Evolutionary conservation across 2,329 filamentous ascomycete species (phyloP).

Genomic region (Cordyceps cicadae): DNA sequence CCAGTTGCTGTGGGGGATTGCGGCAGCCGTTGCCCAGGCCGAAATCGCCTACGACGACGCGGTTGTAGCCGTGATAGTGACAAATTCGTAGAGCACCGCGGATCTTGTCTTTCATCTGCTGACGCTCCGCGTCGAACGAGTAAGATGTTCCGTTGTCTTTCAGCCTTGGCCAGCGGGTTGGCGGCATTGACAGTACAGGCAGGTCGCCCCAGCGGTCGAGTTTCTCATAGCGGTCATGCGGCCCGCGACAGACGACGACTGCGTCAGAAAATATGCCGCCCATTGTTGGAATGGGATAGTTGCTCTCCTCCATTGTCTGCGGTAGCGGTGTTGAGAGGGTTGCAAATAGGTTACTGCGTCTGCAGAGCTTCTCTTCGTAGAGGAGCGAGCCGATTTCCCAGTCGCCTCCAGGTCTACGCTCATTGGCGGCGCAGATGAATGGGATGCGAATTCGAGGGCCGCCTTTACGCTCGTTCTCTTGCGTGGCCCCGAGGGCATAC

Average conservation of each 20-base stretch:
- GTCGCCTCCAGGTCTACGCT: conserved; percentile 68
- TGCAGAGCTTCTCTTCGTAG: conserved; percentile 59
- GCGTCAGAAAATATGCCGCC: conserved; percentile 63
- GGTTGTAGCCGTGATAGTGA: conserved; percentile 47
- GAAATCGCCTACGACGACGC: conserved; percentile 56
- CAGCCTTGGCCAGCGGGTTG: conserved; percentile 65
- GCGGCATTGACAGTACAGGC: conserved; percentile 66
- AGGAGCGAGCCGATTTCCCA: conserved; percentile 57
- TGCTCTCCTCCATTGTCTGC: conserved; percentile 34
- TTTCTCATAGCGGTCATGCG: conserved; percentile 55
- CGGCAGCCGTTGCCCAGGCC: conserved; percentile 55
- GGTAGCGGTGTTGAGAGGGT: conserved; percentile 55
- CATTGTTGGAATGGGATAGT: conserved; percentile 64
- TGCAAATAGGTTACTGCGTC: conserved; percentile 64
- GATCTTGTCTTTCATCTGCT: conserved; percentile 66
- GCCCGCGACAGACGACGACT: conserved; percentile 66
- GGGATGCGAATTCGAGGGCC: conserved; percentile 40
- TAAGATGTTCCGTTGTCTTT: conserved; percentile 59
- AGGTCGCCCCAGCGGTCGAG: conserved; percentile 49
- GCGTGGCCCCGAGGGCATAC: conserved; percentile 39
- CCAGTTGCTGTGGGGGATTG: conserved; percentile 57
- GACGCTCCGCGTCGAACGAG: conserved; percentile 62
- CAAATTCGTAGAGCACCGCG: conserved; percentile 63
- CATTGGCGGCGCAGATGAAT: conserved; percentile 67
- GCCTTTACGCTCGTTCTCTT: conserved; percentile 25